Conservation (phyloP, 2,329 filamentous ascomycete genomes). For the Exophiala xenobiotica region DNA sequence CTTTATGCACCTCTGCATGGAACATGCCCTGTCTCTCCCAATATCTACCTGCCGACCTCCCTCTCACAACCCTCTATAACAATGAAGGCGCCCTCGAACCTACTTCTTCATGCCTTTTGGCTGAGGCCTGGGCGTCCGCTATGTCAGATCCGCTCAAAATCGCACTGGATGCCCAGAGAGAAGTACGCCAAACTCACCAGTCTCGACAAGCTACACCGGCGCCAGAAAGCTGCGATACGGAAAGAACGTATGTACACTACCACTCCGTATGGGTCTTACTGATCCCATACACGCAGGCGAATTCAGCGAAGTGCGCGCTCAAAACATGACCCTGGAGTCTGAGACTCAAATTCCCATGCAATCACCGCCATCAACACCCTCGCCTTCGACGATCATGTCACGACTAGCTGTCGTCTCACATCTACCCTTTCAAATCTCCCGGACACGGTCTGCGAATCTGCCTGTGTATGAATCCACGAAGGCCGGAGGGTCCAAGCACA, state of each 20-base stretch:
- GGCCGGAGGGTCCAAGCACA: conserved; percentile 70
- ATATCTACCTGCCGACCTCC: too few relatives aligned
- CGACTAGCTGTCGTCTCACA: conserved; percentile 33
- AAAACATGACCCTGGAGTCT: conserved; percentile 9
- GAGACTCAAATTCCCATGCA: not conserved
- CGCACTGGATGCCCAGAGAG: conserved; percentile 29
- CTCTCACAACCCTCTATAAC: conserved; percentile 1
- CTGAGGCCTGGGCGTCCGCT: conserved; percentile 20
- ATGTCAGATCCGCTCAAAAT: conserved; percentile 26
- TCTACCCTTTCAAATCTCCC: conserved; percentile 67
- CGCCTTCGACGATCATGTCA: conserved; percentile 35
- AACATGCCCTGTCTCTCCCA: too few relatives aligned
- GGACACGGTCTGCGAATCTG: conserved; percentile 68
- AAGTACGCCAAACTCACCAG: conserved; percentile 30
- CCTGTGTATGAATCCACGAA: conserved; percentile 75
- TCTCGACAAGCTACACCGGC: conserved; percentile 31
- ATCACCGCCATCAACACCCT: conserved; percentile 26
- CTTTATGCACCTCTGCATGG: too few relatives aligned
- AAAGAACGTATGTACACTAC: conserved; percentile 26
- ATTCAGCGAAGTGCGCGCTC: conserved; percentile 7
- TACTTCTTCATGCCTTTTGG: conserved; percentile 22
- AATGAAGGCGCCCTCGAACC: conserved; percentile 25
- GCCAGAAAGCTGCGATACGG: conserved; percentile 27
- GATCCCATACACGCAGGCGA: conserved; percentile 3
- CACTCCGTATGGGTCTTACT: not conserved